A percentile compares a stretch with the other conserved stretches of the same genome.
Conservation (phyloP, 768 basidiomycete genomes). For the Mrakia frigida region DNA sequence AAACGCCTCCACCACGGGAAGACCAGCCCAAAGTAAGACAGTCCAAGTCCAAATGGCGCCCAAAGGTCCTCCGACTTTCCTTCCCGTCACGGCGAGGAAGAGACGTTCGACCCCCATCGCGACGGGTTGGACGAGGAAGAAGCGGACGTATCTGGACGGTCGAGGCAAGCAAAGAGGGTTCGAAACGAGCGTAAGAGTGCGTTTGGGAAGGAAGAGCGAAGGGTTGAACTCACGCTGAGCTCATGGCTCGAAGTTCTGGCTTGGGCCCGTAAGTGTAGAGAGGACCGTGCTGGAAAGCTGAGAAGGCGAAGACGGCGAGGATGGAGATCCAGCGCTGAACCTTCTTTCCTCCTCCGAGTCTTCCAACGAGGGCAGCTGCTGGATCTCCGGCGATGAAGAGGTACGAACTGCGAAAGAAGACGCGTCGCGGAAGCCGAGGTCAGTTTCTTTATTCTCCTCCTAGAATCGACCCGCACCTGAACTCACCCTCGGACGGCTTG, state of each 20-base stretch:
- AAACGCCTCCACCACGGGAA: neutral
- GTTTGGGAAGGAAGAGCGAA: neutral
- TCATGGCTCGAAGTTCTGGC: neutral
- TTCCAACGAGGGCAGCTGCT: neutral
- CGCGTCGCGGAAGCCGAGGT: neutral
- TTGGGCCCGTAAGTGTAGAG: neutral
- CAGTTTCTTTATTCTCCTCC: neutral
- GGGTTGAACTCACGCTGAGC: neutral
- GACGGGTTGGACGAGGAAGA: slow-evolving; percentile 1
- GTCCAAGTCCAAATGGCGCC: neutral
- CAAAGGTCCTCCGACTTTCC: neutral
- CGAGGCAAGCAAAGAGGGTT: neutral
- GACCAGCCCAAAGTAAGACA: neutral
- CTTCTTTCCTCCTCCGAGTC: neutral
- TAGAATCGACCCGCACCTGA: neutral
- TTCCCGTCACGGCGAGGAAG: neutral
- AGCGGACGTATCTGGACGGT: neutral
- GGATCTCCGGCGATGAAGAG: slow-evolving; percentile 1
- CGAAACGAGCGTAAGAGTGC: neutral
- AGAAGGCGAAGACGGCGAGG: neutral
- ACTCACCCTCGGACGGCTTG: neutral
- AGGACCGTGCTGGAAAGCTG: neutral
- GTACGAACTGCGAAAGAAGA: neutral
- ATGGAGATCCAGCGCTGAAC: neutral
- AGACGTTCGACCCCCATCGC: neutral